phyloP scores from a whole-genome alignment of 768 basidiomycete genomes.

The Hygrocybe punicea region DNA sequence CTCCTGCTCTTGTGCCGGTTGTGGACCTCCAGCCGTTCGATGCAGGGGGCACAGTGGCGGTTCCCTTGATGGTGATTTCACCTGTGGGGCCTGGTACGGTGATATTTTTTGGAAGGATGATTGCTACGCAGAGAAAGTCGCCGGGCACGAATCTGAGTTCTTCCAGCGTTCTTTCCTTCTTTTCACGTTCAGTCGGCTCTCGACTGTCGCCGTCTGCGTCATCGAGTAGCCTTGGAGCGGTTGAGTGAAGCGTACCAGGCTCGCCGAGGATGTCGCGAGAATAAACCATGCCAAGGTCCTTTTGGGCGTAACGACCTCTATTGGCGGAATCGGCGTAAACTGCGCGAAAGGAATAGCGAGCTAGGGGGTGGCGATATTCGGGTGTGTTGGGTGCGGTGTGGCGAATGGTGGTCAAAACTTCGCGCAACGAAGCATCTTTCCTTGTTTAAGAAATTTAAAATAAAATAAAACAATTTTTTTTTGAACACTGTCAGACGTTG shows the following conservation, averaged over 20 bases:
- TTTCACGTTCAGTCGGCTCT: slow-evolving; percentile 46
- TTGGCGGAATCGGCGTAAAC: slow-evolving; percentile 72
- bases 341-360: slow-evolving; percentile 75
- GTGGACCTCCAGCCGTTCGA: slow-evolving; percentile 35
- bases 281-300: slow-evolving; percentile 79
- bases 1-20: slow-evolving; percentile 36
- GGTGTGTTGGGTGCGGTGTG: slow-evolving; percentile 61
- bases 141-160: slow-evolving; percentile 79
- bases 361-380: slow-evolving; percentile 79
- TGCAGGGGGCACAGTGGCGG: slow-evolving; percentile 26
- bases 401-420: slow-evolving; percentile 75
- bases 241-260: slow-evolving; percentile 55
- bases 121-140: slow-evolving; percentile 72
- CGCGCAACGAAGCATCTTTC: slow-evolving; percentile 79
- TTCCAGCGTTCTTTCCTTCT: slow-evolving; percentile 70
- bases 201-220: slow-evolving; percentile 39
- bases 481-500: neutral
- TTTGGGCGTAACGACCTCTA: slow-evolving; percentile 68
- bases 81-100: slow-evolving; percentile 36
- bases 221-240: slow-evolving; percentile 60
- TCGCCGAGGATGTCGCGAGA: slow-evolving; percentile 84
- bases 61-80: slow-evolving; percentile 54
- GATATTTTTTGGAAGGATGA: slow-evolving; percentile 68
- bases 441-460: slow-evolving; percentile 33
- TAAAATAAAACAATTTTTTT: neutral